A percentile compares a stretch with the other conserved stretches of the same genome.
Evolutionary conservation across 805 yeast genomes (phyloP).

Genomic region (Sugiyamaella smithiae): DNA sequence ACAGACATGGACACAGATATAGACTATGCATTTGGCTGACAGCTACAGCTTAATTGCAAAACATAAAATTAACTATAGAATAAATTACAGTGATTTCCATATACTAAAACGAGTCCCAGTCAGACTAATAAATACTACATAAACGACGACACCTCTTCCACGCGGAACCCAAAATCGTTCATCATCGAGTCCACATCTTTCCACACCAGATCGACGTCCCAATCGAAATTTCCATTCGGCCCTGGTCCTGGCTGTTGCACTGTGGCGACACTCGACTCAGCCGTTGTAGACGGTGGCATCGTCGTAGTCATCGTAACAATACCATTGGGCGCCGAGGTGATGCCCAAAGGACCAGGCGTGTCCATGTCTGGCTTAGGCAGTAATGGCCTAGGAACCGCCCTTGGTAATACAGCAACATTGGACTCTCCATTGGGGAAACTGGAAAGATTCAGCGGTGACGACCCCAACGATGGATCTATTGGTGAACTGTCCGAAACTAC

Average conservation of each 20-base stretch:
- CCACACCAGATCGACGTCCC: constrained; percentile 60
- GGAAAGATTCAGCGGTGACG: not conserved
- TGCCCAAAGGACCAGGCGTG: not conserved
- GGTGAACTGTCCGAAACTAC: not conserved
- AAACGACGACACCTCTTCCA: constrained; percentile 35
- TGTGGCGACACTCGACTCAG: not conserved
- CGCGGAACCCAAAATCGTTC: constrained; percentile 90
- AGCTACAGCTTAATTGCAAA: too few species aligned
- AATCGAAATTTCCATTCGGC: constrained; percentile 21
- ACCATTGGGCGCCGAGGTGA: not conserved
- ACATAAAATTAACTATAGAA: too few species aligned
- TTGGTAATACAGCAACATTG: not conserved
- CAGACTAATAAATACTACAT: constrained; percentile 3
- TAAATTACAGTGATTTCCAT: not conserved
- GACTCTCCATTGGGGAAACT: constrained; percentile 1
- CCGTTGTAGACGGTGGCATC: not conserved
- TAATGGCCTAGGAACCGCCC: not conserved
- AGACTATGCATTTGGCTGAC: too few species aligned
- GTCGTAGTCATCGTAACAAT: not conserved
- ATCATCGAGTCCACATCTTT: constrained; percentile 83
- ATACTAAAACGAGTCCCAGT: not conserved
- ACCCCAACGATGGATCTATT: not conserved
- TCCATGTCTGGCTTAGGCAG: not conserved
- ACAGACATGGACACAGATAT: too few species aligned
- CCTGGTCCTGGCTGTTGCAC: constrained; percentile 1